Evolutionary conservation across 2,329 filamentous ascomycete species (phyloP).

Genomic region (Dactylellina cionopaga): DNA sequence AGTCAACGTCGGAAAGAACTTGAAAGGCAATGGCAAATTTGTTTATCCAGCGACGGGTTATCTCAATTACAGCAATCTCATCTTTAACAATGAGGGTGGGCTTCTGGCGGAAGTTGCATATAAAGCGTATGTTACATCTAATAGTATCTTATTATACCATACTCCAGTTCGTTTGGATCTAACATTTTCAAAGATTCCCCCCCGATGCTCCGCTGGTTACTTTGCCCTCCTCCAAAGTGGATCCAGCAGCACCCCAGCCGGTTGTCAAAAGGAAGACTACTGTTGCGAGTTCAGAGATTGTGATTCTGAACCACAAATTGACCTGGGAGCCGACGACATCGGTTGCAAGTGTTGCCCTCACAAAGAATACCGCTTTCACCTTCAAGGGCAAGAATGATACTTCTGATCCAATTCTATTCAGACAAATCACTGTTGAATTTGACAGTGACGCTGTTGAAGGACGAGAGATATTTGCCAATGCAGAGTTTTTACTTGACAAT

Average conservation of each 20-base stretch:
- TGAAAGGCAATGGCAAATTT: not conserved
- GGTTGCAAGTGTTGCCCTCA: not conserved
- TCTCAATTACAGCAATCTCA: not conserved
- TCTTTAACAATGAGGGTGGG: not conserved
- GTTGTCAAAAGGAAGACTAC: too few relatives aligned
- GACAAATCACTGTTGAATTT: not conserved
- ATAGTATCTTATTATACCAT: too few relatives aligned
- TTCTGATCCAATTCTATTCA: not conserved
- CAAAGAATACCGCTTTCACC: not conserved
- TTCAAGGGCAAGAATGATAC: not conserved
- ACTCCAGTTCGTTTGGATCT: too few relatives aligned
- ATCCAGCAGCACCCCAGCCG: too few relatives aligned
- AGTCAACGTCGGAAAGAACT: not conserved
- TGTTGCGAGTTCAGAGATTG: too few relatives aligned
- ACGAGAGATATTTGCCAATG: not conserved
- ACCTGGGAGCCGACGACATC: not conserved
- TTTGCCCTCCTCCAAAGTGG: too few relatives aligned
- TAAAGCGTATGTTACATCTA: not conserved
- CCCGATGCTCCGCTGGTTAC: too few relatives aligned
- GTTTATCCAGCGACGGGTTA: not conserved
- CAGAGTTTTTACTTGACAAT: not conserved
- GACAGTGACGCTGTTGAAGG: not conserved
- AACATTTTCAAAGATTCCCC: too few relatives aligned
- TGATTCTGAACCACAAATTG: not conserved
- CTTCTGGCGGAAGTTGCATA: not conserved